Base-by-base conservation (phyloP, 2,329 filamentous ascomycete species). In the Daldinia eschscholtzii region DNA sequence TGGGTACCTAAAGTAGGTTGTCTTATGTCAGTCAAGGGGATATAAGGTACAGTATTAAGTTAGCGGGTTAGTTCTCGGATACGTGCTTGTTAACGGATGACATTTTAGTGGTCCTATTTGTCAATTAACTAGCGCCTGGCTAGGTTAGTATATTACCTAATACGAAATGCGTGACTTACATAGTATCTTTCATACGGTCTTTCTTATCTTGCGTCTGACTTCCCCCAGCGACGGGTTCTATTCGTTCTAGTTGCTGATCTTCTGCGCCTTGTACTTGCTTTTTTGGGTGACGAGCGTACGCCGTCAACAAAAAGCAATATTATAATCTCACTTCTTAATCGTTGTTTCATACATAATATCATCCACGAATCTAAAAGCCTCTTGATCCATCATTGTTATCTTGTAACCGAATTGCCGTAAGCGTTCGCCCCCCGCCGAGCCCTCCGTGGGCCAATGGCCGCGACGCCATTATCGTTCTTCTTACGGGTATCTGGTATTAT, bases 241-340 rank as follows among this genome's bases (percentile, higher is more conserved):
- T 67, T 65, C 57, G 69, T 64, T 60, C 44, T 67, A 15, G 3
- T 18, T 42, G 62, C 61, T 53, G 60, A 64, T 68, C 65, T 18
- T 58, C 33, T 62, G 44, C 48, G 48, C 44, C 35, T n/a, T 52
- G 12, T 50, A 55, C 53, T 68, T 67, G 41, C 67, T 70, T 65
- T 39, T 67, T 67, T 30, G 33, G 57, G 60, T 26, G 44, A 58
- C 59, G 33, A 66, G 65, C 44, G 56, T 67, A 23, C 60, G 61
- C 63, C 57, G 42, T 48, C 35, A 42, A 68, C 39, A 42, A 55
- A 44, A 39, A 35, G 20, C 13, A 18, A 13, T 20, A 39, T 41
- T 20, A 42, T 35, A 57, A 56, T 61, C 50, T 33, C 15, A 30
- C 42, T 26, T 35, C 20, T 12, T 55, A 58, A 42, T 57, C n/a